A percentile compares a stretch with the other conserved stretches of the same genome.
These are phyloP conservation scores for Wickerhamiella australiensis DNA, from an alignment of 805 yeast species.

Conservation along the genomic window DNA sequence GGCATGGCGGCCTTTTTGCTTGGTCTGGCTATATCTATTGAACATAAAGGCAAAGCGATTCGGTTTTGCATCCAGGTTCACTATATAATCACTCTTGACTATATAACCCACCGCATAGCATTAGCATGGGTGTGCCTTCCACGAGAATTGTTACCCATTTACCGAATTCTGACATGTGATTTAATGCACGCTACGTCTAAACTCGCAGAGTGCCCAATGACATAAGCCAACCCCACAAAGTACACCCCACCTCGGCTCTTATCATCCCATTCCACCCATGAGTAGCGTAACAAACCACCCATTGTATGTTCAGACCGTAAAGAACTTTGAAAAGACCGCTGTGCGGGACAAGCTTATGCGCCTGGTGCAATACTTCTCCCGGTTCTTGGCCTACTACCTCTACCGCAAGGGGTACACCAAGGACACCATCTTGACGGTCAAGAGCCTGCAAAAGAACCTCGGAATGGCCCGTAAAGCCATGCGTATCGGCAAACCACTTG, in stretches of 20 bases:
- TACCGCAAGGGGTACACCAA: slow-evolving; percentile 43
- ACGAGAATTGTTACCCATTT: no score
- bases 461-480: slow-evolving; percentile 68
- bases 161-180: background rate
- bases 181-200: background rate
- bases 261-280: slow-evolving; percentile 7
- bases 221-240: background rate
- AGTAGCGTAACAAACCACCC: slow-evolving; percentile 19
- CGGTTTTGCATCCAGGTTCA: no score
- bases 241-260: slow-evolving; percentile 1
- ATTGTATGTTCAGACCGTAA: slow-evolving; percentile 16
- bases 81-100: no score
- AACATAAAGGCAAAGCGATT: no score
- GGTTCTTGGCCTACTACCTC: slow-evolving; percentile 56
- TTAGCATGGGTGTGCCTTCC: no score
- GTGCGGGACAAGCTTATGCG: slow-evolving; percentile 78
- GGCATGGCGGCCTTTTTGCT: no score
- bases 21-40: no score
- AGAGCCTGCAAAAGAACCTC: slow-evolving; percentile 48
- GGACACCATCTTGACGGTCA: slow-evolving; percentile 38
- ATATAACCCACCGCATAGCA: no score
- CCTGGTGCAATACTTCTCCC: slow-evolving; percentile 63
- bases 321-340: slow-evolving; percentile 28
- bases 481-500: slow-evolving; percentile 70
- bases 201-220: background rate